Evolutionary conservation across 495 filamentous ascomycete species (phyloP).

Genomic region (Terfezia boudieri): DNA sequence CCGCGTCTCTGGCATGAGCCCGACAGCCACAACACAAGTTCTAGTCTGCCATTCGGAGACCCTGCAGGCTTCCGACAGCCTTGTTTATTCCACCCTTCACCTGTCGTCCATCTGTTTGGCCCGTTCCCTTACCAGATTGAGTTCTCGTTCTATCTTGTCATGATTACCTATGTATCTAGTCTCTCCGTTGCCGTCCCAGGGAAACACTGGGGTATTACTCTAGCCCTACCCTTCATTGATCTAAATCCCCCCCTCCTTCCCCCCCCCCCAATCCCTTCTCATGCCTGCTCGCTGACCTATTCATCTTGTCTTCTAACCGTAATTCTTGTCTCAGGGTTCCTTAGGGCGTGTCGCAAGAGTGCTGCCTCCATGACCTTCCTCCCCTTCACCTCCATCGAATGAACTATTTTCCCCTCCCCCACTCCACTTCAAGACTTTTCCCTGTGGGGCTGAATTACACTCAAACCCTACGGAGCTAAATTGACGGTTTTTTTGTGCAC

Average conservation of each 20-base stretch:
- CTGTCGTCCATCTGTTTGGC: no score
- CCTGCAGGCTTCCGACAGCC: no score
- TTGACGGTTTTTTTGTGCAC: no score
- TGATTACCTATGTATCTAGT: no score
- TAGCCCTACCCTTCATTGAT: slow-evolving; percentile 3
- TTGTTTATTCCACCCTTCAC: no score
- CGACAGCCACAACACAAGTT: no score
- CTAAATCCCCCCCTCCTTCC: not conserved
- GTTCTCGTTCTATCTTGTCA: no score
- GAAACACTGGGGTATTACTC: slow-evolving; percentile 4
- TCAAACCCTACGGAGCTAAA: not conserved
- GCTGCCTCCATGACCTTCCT: not conserved
- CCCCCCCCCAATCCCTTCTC: not conserved
- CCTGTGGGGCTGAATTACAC: not conserved
- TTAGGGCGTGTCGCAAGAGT: not conserved
- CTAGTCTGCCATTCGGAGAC: no score
- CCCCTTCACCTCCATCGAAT: not conserved
- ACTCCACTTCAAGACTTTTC: not conserved
- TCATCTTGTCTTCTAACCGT: not conserved
- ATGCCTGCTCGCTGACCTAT: not conserved
- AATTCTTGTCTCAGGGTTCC: not conserved
- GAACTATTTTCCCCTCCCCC: not conserved
- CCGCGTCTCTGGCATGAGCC: no score
- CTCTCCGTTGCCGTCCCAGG: not conserved
- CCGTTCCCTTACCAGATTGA: no score